Conservation (phyloP, 108 stramenopile genomes). For the Nannochloropsis salina region DNA sequence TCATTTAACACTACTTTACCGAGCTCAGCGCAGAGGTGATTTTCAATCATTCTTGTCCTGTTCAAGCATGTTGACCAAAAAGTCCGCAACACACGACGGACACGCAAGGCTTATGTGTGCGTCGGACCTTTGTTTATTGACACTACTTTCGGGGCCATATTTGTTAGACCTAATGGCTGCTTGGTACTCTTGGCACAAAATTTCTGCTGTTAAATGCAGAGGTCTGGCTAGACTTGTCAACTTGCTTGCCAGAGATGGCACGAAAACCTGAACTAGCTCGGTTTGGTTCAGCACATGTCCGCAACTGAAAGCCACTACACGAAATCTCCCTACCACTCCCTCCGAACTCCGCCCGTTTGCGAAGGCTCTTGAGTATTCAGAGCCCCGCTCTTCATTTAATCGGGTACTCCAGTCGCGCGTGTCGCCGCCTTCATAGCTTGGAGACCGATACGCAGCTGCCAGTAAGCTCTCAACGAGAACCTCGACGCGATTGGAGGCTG, state of each 20-base stretch:
- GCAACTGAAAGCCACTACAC: not conserved
- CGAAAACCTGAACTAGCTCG: not conserved
- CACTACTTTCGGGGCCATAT: not conserved
- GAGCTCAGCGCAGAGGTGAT: no score
- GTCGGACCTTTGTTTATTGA: not conserved
- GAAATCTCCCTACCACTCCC: not conserved
- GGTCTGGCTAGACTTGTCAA: not conserved
- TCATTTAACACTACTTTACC: no score
- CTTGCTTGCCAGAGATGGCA: not conserved
- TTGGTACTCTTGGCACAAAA: slow-evolving; percentile 5
- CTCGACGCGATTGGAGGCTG: not conserved
- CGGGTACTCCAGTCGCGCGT: no score
- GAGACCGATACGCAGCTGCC: not conserved
- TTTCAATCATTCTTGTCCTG: not conserved
- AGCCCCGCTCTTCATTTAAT: no score
- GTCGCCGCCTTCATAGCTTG: not conserved
- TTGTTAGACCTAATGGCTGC: not conserved
- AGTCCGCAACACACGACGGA: slow-evolving; percentile 7
- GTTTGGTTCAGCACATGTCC: not conserved
- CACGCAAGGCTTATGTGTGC: not conserved
- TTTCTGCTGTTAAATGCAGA: not conserved
- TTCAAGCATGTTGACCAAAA: not conserved
- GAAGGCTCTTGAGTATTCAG: not conserved
- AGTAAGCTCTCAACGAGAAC: not conserved
- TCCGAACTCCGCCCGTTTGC: not conserved